These are phyloP conservation scores for Pseudonectria foliicola DNA, from an alignment of 2,329 filamentous ascomycete species.

Conservation along the genomic window DNA sequence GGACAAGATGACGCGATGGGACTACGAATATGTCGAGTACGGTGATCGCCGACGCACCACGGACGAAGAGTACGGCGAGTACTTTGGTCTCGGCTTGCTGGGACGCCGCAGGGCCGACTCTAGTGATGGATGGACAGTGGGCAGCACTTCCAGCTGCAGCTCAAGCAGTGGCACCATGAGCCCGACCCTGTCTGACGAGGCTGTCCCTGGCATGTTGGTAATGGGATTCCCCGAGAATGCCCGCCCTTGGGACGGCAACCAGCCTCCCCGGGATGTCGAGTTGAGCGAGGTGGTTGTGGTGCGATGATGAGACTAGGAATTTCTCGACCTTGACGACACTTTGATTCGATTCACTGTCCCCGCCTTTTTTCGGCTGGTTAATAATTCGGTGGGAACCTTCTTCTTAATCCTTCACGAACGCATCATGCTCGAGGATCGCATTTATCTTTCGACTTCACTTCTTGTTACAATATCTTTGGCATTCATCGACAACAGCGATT, in stretches of 20 bases:
- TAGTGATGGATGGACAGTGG: constrained; percentile 85
- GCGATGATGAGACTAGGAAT: constrained; percentile 22
- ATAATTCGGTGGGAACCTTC: too few relatives aligned
- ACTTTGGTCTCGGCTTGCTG: constrained; percentile 40
- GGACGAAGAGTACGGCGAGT: constrained; percentile 42
- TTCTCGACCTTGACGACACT: neutral
- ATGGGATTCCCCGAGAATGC: constrained; percentile 28
- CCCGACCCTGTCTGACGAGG: constrained; percentile 40
- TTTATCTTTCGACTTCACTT: constrained; percentile 26
- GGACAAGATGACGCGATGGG: constrained; percentile 85
- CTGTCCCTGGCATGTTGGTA: constrained; percentile 26
- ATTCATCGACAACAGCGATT: constrained; percentile 34
- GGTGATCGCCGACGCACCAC: constrained; percentile 50
- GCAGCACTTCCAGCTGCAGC: constrained; percentile 64
- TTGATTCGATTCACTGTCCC: constrained; percentile 1
- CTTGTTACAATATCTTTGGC: constrained; percentile 31
- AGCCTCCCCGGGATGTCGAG: constrained; percentile 35
- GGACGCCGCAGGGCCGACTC: constrained; percentile 41
- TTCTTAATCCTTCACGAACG: constrained; percentile 16
- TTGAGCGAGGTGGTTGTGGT: constrained; percentile 39
- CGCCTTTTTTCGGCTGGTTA: too few relatives aligned
- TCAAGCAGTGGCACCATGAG: constrained; percentile 44
- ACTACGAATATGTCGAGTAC: constrained; percentile 87
- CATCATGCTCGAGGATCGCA: constrained; percentile 22
- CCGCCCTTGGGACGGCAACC: constrained; percentile 28